Conservation (phyloP, 2,329 filamentous ascomycete genomes). For the Podosphaera leucotricha region DNA sequence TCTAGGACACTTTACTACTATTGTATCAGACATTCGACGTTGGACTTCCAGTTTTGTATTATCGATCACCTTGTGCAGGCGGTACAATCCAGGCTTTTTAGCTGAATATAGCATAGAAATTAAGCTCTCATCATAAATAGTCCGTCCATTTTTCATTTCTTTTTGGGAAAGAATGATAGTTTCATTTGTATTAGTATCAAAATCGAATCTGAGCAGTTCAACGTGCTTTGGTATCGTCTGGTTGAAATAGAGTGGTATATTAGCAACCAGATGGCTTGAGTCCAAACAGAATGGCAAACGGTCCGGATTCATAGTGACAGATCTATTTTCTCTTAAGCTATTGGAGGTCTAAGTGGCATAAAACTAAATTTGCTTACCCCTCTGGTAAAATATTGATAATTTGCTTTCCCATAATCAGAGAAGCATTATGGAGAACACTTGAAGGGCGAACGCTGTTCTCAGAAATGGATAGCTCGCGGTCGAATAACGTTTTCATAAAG, state of each 20-base stretch:
- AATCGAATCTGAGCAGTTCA: constrained; percentile 67
- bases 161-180: constrained; percentile 50
- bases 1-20: constrained; percentile 67
- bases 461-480: constrained; percentile 81
- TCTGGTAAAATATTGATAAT: constrained; percentile 96
- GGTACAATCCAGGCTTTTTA: constrained; percentile 74
- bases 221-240: constrained; percentile 74
- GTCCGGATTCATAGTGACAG: constrained; percentile 69
- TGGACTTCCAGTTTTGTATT: constrained; percentile 87
- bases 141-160: constrained; percentile 47
- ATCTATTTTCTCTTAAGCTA: constrained; percentile 22
- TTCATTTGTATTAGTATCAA: constrained; percentile 61
- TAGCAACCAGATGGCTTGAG: constrained; percentile 31
- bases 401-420: constrained; percentile 83
- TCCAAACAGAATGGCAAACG: constrained; percentile 63
- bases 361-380: constrained; percentile 38
- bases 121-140: constrained; percentile 31
- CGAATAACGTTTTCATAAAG: constrained; percentile 62
- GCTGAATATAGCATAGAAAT: constrained; percentile 49
- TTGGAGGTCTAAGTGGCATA: background rate
- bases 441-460: constrained; percentile 78
- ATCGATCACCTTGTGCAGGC: constrained; percentile 65
- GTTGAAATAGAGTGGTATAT: constrained; percentile 76
- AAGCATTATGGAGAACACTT: constrained; percentile 72
- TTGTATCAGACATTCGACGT: constrained; percentile 47